Base-by-base conservation (phyloP, 805 yeast species). In the Spathaspora passalidarum region DNA sequence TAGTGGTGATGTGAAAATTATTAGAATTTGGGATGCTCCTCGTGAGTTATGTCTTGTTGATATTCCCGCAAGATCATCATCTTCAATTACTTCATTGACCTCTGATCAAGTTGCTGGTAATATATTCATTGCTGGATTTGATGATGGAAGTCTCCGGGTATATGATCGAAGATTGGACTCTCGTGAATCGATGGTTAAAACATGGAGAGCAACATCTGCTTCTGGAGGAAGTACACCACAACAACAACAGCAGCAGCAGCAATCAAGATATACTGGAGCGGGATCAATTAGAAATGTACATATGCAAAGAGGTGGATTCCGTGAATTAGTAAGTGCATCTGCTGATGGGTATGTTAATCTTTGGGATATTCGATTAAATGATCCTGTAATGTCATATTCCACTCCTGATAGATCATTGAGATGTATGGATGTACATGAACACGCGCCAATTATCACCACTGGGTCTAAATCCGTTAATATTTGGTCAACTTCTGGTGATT, bases 51-150 rank as follows among this genome's bases (percentile, higher is more conserved):
- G 96, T 59, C 75, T 88, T 40, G 80, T 81, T 14, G 97, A 90
- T 56, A 85, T 94, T 42, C 97, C 98, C 0, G 95, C 96, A 0
- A 76, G 97, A 46, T 88, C 96, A 0, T 82, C 96, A 0, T 82
- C 92, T 16, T 82, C 92, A n/a, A 85, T 94, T 42, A 86, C 96
- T 0, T 77, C 95, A 0, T 69, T 94, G 43, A 91, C 98, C 0
- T 89, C 97, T 0, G 99, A 94, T 60, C 97, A 92, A 60, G 92
- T 94, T 8, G 88, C 96, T 0, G 98, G 99, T 14, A 84, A 92
- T 56, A 75, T 89, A 1, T 81, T 94, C 55, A 83, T 88, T 35
- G 91, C 95, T 7, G 99, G 99, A 0, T 94, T 92, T 63, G 89
- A 84, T 21, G 98, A 94, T 62, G 95, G 95, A 3, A 81, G 87